phyloP scores from a whole-genome alignment of 2,329 filamentous ascomycete genomes.

The Cladobotryum protrusum region DNA sequence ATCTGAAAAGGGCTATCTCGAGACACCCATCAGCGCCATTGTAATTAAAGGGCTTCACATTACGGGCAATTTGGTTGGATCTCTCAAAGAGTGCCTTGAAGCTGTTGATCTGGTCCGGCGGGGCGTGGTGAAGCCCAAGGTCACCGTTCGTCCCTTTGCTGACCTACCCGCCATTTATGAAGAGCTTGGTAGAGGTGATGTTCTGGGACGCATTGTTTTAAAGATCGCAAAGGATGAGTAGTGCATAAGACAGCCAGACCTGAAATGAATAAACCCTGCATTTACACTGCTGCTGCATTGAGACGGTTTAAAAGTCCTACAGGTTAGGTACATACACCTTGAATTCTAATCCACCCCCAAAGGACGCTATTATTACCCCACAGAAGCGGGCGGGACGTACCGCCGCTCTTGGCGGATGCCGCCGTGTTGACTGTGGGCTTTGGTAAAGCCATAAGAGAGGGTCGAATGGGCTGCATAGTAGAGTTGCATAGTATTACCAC shows the following conservation, averaged over 20 bases:
- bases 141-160: conserved; percentile 10
- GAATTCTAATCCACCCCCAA: too few species aligned
- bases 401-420: too few species aligned
- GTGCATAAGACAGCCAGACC: neutral
- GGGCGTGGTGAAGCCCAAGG: conserved; percentile 13
- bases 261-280: neutral
- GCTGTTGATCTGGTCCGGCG: conserved; percentile 14
- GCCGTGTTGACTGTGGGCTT: too few species aligned
- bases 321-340: too few species aligned
- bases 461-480: too few species aligned
- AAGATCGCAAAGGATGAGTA: conserved; percentile 16
- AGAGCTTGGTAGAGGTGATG: conserved; percentile 12
- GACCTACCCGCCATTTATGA: conserved; percentile 13
- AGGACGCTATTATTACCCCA: too few species aligned
- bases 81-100: conserved; percentile 16
- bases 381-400: too few species aligned
- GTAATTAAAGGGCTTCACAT: conserved; percentile 14
- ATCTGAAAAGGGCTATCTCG: conserved; percentile 10
- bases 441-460: too few species aligned
- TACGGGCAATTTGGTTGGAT: conserved; percentile 14
- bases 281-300: too few species aligned
- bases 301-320: too few species aligned
- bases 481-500: too few species aligned
- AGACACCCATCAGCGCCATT: conserved; percentile 14
- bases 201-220: conserved; percentile 12